Percentiles rank a stretch among this genome's conserved stretches.
phyloP scores from a whole-genome alignment of 331 rosid genomes.

The Spiraea crenata region DNA sequence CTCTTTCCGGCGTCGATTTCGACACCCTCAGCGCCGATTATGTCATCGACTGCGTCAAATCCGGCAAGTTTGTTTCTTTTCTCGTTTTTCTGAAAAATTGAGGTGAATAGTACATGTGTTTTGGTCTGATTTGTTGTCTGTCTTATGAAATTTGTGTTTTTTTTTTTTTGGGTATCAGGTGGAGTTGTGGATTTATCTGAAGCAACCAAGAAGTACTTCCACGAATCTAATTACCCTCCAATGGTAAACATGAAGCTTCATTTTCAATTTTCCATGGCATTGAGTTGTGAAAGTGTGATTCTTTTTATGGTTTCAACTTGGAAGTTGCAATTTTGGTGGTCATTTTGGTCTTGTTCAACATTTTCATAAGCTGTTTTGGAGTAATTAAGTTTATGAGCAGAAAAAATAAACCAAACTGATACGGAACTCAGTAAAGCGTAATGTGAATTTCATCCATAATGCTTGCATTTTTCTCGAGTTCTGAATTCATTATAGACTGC shows the following conservation, averaged over 20 bases:
- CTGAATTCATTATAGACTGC: not conserved
- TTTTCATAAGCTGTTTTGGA: not conserved
- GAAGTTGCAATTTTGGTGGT: not conserved
- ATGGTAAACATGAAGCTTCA: constrained; percentile 25
- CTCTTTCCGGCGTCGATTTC: constrained; percentile 32
- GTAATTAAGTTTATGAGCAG: not conserved
- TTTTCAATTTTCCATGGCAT: not conserved
- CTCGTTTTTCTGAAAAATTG: not conserved
- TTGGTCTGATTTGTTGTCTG: not conserved
- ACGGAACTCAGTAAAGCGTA: not conserved
- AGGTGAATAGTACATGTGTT: not conserved
- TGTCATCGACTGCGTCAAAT: constrained; percentile 42
- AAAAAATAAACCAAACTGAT: not conserved
- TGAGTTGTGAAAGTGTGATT: not conserved
- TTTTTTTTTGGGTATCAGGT: constrained; percentile 27
- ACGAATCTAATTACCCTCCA: constrained; percentile 36
- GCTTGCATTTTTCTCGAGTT: not conserved
- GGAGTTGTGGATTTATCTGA: constrained; percentile 45
- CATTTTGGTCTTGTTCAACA: not conserved
- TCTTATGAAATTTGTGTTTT: not conserved
- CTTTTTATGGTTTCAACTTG: not conserved
- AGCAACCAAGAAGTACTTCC: constrained; percentile 37
- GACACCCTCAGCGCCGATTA: constrained; percentile 50
- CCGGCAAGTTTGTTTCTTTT: constrained; percentile 27
- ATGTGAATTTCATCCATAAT: not conserved